Evolutionary conservation across 768 basidiomycete genomes (phyloP).

Genomic region (Tubosaeta sp.): DNA sequence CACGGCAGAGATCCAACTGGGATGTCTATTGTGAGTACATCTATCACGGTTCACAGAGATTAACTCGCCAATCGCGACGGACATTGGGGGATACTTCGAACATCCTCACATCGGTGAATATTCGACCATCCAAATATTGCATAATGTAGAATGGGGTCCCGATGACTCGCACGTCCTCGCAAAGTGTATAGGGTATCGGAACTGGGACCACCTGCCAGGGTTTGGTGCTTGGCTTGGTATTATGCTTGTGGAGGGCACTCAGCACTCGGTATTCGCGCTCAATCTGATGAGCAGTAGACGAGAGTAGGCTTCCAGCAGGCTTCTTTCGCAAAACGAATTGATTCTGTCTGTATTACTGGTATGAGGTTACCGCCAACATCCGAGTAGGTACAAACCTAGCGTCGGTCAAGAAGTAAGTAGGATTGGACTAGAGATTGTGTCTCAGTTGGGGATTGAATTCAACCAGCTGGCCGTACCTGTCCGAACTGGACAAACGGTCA

Average conservation of each 20-base stretch:
- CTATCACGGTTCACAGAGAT: neutral
- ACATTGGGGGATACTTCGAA: conserved; percentile 59
- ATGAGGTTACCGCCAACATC: neutral
- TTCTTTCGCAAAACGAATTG: conserved; percentile 91
- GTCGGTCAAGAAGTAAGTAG: conserved; percentile 91
- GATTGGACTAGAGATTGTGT: conserved; percentile 71
- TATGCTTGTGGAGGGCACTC: conserved; percentile 70
- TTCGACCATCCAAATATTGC: conserved; percentile 92
- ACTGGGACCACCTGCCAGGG: conserved; percentile 65
- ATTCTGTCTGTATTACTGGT: conserved; percentile 34
- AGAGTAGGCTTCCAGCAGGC: conserved; percentile 82
- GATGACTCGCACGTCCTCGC: conserved; percentile 70
- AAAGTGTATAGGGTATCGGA: conserved; percentile 78
- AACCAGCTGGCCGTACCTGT: conserved; percentile 51
- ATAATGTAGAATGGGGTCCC: conserved; percentile 95
- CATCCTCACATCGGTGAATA: conserved; percentile 85
- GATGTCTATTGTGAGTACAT: neutral
- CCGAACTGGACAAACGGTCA: conserved; percentile 58
- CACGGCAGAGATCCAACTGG: conserved; percentile 76
- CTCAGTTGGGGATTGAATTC: conserved; percentile 1
- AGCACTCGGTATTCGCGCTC: conserved; percentile 90
- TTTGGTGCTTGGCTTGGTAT: conserved; percentile 47
- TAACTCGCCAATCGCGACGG: conserved; percentile 64
- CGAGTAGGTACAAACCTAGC: conserved; percentile 44
- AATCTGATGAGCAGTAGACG: conserved; percentile 89